These are phyloP conservation scores for Boletellus ananiceps DNA, from an alignment of 768 basidiomycete species.

Conservation along the genomic window DNA sequence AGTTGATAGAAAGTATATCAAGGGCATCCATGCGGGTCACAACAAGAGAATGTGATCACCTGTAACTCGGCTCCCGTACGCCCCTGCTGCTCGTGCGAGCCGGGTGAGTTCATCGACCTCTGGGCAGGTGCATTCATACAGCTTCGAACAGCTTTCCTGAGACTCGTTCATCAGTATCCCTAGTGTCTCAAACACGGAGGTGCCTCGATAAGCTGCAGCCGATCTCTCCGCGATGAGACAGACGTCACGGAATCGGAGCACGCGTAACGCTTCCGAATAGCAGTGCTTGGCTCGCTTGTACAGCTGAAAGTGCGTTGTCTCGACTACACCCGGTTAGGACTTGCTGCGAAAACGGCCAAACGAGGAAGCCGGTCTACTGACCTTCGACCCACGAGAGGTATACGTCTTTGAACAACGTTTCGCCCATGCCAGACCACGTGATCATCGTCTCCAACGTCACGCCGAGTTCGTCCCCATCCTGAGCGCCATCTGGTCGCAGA, in stretches of 20 bases:
- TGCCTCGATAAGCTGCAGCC: slow-evolving; percentile 12
- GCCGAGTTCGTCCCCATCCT: slow-evolving; percentile 46
- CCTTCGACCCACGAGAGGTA: slow-evolving; percentile 81
- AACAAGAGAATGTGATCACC: slow-evolving; percentile 37
- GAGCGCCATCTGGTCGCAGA: slow-evolving; percentile 41
- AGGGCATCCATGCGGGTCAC: neutral
- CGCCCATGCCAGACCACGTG: slow-evolving; percentile 51
- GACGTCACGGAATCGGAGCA: slow-evolving; percentile 68
- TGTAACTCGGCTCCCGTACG: slow-evolving; percentile 79
- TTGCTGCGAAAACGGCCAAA: neutral
- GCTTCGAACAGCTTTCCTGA: slow-evolving; percentile 60
- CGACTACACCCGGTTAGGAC: slow-evolving; percentile 37
- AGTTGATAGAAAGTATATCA: neutral
- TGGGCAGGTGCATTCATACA: slow-evolving; percentile 77
- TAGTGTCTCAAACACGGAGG: slow-evolving; percentile 42
- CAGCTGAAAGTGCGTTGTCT: slow-evolving; percentile 76
- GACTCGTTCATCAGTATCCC: slow-evolving; percentile 78
- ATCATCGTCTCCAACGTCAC: slow-evolving; percentile 76
- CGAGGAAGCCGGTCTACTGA: slow-evolving; percentile 29
- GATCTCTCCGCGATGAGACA: slow-evolving; percentile 46
- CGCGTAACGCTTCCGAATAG: slow-evolving; percentile 73
- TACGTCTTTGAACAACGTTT: slow-evolving; percentile 53
- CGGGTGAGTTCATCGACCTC: slow-evolving; percentile 69
- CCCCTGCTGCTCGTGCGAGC: slow-evolving; percentile 66
- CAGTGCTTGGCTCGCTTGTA: slow-evolving; percentile 83